phyloP scores from a whole-genome alignment of 345 rosid species.

The Gossypium australe region DNA sequence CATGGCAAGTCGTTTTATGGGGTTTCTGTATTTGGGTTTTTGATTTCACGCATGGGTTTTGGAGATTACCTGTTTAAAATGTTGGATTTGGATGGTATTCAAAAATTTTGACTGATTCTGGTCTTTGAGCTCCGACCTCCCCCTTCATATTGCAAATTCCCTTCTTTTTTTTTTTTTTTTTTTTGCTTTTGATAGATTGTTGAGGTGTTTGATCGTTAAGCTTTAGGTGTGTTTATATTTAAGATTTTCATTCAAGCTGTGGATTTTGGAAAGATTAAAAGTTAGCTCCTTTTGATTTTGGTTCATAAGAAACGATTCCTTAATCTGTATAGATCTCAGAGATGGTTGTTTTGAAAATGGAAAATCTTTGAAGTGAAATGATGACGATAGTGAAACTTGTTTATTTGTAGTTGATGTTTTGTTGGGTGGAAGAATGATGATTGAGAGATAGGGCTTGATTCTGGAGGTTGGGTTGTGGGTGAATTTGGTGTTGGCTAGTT shows the following conservation, averaged over 20 bases:
- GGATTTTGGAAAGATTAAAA: background rate
- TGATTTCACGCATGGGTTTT: constrained; percentile 26
- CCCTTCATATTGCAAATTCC: background rate
- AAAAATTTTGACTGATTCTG: constrained; percentile 13
- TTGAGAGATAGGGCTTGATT: constrained; percentile 20
- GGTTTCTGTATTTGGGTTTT: constrained; percentile 27
- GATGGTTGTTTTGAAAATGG: background rate
- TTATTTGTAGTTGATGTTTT: constrained; percentile 4
- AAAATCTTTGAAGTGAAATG: background rate
- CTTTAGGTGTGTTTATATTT: background rate
- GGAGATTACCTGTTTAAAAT: constrained; percentile 16
- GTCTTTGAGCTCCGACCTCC: constrained; percentile 12
- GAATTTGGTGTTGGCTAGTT: constrained; percentile 20
- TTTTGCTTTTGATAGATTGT: background rate
- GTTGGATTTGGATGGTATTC: constrained; percentile 17
- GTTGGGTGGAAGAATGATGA: constrained; percentile 9
- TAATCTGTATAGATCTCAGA: background rate
- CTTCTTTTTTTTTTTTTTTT: too few relatives aligned
- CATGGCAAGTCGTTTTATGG: constrained; percentile 13
- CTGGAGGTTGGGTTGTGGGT: constrained; percentile 20
- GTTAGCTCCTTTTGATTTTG: background rate
- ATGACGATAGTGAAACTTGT: constrained; percentile 1
- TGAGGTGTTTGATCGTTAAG: constrained; percentile 7
- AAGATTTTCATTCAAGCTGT: background rate
- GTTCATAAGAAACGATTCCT: background rate